These are phyloP conservation scores for Mycena venus DNA, from an alignment of 768 basidiomycete species.

Conservation along the genomic window DNA sequence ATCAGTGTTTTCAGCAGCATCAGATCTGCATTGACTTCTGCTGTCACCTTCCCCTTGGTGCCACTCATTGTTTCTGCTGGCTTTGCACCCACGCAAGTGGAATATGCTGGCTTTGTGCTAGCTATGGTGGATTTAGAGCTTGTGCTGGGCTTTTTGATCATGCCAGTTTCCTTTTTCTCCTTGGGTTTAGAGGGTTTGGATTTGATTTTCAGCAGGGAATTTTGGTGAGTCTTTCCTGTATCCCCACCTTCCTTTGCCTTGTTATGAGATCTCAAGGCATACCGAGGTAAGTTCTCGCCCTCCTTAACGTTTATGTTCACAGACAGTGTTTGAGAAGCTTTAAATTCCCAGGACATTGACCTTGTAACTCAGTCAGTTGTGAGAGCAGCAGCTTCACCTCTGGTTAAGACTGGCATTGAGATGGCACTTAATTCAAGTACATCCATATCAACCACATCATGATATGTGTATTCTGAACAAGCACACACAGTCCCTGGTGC, in stretches of 20 bases:
- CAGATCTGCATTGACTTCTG: background rate
- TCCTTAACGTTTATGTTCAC: background rate
- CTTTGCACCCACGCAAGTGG: background rate
- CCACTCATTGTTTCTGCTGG: background rate
- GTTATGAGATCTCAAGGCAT: slow-evolving; percentile 10
- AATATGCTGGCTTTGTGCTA: background rate
- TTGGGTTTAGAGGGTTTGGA: background rate
- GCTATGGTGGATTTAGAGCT: background rate
- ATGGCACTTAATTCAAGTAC: background rate
- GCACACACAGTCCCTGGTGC: background rate
- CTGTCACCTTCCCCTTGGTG: background rate
- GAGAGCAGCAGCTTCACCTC: background rate
- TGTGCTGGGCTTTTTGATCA: background rate
- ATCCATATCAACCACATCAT: background rate
- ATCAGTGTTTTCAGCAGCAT: background rate
- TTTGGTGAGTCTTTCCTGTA: slow-evolving; percentile 3
- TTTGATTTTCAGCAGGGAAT: background rate
- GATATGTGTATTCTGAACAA: background rate
- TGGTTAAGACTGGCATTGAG: background rate
- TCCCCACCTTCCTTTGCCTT: slow-evolving; percentile 15
- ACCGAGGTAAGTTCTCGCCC: background rate
- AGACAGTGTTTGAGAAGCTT: background rate
- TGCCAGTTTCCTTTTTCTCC: background rate
- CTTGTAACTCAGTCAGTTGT: slow-evolving; percentile 6
- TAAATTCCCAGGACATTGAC: background rate